phyloP scores from a whole-genome alignment of 441 rosid genomes.

The Gossypium lobatum region DNA sequence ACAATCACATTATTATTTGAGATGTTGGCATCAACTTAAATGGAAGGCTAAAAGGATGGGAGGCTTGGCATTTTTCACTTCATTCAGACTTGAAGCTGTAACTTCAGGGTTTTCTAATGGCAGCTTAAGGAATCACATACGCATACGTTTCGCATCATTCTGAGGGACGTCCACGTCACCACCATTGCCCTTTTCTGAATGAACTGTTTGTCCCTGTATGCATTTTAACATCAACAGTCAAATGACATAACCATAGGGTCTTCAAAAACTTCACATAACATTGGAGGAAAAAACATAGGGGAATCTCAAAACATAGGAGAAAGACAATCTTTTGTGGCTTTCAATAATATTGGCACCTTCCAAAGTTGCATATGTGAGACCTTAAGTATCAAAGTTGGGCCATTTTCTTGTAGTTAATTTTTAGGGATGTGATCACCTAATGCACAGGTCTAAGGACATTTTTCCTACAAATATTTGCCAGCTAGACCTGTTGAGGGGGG shows the following conservation, averaged over 20 bases:
- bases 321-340: not conserved
- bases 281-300: not conserved
- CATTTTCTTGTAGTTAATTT: not conserved
- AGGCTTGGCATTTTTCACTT: not conserved
- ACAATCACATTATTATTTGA: not conserved
- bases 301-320: not conserved
- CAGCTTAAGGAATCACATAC: constrained; percentile 26
- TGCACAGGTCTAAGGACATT: not conserved
- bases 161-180: constrained; percentile 67
- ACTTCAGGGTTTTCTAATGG: not conserved
- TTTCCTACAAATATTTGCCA: not conserved
- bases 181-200: constrained; percentile 35
- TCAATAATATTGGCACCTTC: not conserved
- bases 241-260: too few relatives aligned
- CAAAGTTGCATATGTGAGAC: not conserved
- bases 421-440: not conserved
- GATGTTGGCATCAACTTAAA: not conserved
- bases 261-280: not conserved
- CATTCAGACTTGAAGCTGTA: not conserved
- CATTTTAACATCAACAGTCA: constrained; percentile 3
- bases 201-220: constrained; percentile 38
- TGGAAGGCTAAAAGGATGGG: not conserved
- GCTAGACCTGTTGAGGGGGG: not conserved
- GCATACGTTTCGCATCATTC: constrained; percentile 57
- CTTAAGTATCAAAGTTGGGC: not conserved